Base-by-base conservation (phyloP, 495 filamentous ascomycete genomes). In the Chlorociboria aeruginascens region DNA sequence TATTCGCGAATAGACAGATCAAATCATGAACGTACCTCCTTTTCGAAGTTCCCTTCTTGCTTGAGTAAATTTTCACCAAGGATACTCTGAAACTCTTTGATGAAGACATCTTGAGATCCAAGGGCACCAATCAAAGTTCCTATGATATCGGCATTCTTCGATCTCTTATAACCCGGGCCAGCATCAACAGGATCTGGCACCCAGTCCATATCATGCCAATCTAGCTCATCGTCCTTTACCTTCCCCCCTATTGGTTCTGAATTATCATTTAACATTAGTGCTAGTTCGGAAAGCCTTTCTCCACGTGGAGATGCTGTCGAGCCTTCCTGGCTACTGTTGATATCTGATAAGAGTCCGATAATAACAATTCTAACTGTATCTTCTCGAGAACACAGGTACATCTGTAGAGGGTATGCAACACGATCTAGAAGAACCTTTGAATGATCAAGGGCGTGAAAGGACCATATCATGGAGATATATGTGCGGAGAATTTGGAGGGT, bases 141-240 rank as follows among this genome's bases (percentile, higher is more conserved):
- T 31, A 97, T 85, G n/a, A 97, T 83, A 61, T 97, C 92, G 42
- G 85, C 80, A 40, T 76, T 81, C 63, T 89, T 90, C n/a, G 83
- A 82, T 40, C 86, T 83, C 56, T 81, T 83, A 65, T 93, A 97
- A 54, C 93, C 89, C 7, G 86, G 84, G 12, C 85, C 87, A 1
- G 92, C 93, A 61, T 99, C 92, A 25, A 94, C 75, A 1, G 92
- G 92, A 57, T 94, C 85, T 1, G 92, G 92, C 13, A 83, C 69
- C 92, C 92, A 99, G 46, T 76, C 75, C 78, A 93, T 81, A 61
- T 97, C 88, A 54, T 89, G 77, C 75, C 79, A 96, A 63, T 93
- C 84, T 9, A 92, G 65, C 35, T 85, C 86, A 41, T 85, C 77
- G 34, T 78, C 75, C 7, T 76, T 73, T 9, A 62, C 50, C 39